Evolutionary conservation across 1,284 basidiomycete genomes (phyloP).

Genomic region (Malassezia slooffiae): DNA sequence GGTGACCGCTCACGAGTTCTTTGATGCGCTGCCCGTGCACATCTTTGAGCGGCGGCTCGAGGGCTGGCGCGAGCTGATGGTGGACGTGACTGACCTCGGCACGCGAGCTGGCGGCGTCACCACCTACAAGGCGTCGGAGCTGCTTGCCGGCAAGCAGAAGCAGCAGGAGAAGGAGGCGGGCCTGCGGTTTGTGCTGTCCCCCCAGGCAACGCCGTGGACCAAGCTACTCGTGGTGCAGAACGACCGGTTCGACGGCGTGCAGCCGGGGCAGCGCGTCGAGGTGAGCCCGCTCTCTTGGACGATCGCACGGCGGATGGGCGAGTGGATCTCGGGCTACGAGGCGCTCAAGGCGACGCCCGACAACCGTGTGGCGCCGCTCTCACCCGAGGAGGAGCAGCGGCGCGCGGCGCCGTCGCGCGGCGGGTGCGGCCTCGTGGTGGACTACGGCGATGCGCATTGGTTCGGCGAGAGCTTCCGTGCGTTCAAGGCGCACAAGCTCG

Average conservation of each 20-base stretch:
- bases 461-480: slow-evolving; percentile 76
- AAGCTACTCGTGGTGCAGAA: slow-evolving; percentile 49
- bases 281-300: slow-evolving; percentile 39
- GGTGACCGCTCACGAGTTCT: slow-evolving; percentile 90
- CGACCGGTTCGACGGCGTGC: slow-evolving; percentile 24
- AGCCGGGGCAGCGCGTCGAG: slow-evolving; percentile 40
- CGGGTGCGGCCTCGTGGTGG: slow-evolving; percentile 73
- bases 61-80: slow-evolving; percentile 78
- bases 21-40: slow-evolving; percentile 89
- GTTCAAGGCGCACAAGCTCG: slow-evolving; percentile 75
- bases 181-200: slow-evolving; percentile 60
- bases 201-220: slow-evolving; percentile 57
- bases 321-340: slow-evolving; percentile 31
- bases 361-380: neutral
- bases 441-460: slow-evolving; percentile 70
- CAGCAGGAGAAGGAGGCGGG: slow-evolving; percentile 24
- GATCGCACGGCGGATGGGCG: slow-evolving; percentile 31
- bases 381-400: slow-evolving; percentile 7
- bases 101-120: slow-evolving; percentile 16
- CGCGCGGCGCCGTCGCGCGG: slow-evolving; percentile 46
- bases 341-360: slow-evolving; percentile 10
- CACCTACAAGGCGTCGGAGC: slow-evolving; percentile 24
- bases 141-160: slow-evolving; percentile 6
- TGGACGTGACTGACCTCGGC: slow-evolving; percentile 51
- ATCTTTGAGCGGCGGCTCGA: slow-evolving; percentile 58